phyloP scores from a whole-genome alignment of 2,329 filamentous ascomycete species.

The Zymoseptoria pseudotritici region DNA sequence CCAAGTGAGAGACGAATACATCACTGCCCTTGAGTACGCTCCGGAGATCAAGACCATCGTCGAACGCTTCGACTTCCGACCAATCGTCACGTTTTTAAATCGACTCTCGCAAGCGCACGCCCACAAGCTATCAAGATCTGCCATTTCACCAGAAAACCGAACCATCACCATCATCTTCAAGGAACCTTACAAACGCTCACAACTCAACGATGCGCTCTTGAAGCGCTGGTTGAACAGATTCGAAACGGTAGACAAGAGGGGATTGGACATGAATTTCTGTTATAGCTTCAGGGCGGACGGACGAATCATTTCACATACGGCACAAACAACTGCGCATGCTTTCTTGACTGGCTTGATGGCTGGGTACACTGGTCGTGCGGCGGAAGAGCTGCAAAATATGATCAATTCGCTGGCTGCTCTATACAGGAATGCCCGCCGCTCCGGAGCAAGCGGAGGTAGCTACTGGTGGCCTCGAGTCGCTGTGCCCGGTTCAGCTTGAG shows the following conservation, averaged over 20 bases:
- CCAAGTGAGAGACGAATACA: neutral
- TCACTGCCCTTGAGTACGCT: neutral
- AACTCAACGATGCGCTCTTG: neutral
- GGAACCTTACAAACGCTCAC: neutral
- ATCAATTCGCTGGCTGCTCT: too few relatives aligned
- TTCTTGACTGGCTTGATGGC: too few relatives aligned
- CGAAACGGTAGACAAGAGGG: neutral
- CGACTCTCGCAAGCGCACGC: neutral
- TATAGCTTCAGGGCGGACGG: too few relatives aligned
- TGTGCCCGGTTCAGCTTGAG: too few relatives aligned
- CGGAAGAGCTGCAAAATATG: too few relatives aligned
- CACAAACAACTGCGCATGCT: too few relatives aligned
- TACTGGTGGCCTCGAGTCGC: too few relatives aligned
- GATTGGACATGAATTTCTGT: neutral
- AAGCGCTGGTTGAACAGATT: neutral
- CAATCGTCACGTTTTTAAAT: slow-evolving; percentile 1
- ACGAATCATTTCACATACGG: too few relatives aligned
- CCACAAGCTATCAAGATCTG: neutral
- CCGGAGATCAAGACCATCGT: neutral
- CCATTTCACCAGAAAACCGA: neutral
- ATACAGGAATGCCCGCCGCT: too few relatives aligned
- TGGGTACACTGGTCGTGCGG: too few relatives aligned
- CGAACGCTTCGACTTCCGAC: neutral
- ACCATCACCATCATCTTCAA: neutral
- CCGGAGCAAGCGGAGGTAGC: too few relatives aligned